Percentiles rank a stretch among this genome's conserved stretches.
Conservation (phyloP, 495 filamentous ascomycete species). For the Lentithecium fluviatile region DNA sequence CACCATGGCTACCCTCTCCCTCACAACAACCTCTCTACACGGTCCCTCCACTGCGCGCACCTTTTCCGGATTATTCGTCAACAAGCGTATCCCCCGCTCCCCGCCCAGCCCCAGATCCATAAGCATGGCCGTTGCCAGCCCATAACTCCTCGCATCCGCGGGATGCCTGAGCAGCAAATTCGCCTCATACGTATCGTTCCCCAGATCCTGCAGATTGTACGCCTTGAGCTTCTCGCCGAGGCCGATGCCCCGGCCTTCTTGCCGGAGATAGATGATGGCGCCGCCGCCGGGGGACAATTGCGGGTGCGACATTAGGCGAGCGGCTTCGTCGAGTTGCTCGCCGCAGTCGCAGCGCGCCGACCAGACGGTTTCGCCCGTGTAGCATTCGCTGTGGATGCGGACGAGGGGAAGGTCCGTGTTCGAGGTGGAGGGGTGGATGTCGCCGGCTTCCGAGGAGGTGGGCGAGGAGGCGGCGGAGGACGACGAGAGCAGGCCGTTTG, state of each 20-base stretch:
- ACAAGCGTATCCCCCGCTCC: constrained; percentile 68
- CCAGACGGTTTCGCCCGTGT: constrained; percentile 98
- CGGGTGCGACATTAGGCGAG: constrained; percentile 84
- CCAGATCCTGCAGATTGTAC: constrained; percentile 95
- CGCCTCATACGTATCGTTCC: constrained; percentile 92
- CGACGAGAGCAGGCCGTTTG: constrained; percentile 2
- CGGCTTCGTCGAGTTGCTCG: constrained; percentile 95
- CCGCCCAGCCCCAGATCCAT: constrained; percentile 73
- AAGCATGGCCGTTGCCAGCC: constrained; percentile 90
- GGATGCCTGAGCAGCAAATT: constrained; percentile 90
- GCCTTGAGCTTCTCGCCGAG: constrained; percentile 94
- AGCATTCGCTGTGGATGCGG: constrained; percentile 96
- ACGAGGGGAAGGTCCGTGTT: constrained; percentile 62
- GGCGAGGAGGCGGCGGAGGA: constrained; percentile 3
- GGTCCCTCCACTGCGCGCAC: constrained; percentile 91
- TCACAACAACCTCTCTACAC: constrained; percentile 80
- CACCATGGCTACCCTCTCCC: constrained; percentile 90
- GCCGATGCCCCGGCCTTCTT: constrained; percentile 95
- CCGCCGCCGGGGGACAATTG: constrained; percentile 64
- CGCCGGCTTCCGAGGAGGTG: constrained; percentile 15
- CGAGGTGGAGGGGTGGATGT: not conserved
- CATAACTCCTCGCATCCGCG: constrained; percentile 91
- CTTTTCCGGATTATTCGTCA: constrained; percentile 99
- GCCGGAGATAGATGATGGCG: constrained; percentile 90
- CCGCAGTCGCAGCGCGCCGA: constrained; percentile 96